phyloP scores from a whole-genome alignment of 2,329 filamentous ascomycete genomes.

The Cladophialophora chaetospira region DNA sequence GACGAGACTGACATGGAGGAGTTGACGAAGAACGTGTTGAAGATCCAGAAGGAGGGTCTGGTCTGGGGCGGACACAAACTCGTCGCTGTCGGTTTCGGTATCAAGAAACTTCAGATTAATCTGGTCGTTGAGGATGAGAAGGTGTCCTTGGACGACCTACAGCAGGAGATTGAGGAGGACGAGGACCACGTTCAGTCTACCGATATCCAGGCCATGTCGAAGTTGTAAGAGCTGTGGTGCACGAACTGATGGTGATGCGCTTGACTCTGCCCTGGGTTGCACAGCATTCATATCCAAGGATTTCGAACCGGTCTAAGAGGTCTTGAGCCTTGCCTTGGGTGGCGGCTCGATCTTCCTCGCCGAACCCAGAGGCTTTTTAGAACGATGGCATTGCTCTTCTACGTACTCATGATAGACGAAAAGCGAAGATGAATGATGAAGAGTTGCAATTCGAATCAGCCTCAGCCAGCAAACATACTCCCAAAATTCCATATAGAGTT shows the following conservation, averaged over 20 bases:
- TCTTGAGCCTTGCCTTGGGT: constrained; percentile 11
- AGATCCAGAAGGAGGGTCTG: constrained; percentile 88
- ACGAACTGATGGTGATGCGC: background rate
- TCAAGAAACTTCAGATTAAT: constrained; percentile 99
- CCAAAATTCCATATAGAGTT: background rate
- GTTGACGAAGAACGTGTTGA: constrained; percentile 77
- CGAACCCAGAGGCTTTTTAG: constrained; percentile 4
- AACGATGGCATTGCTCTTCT: constrained; percentile 14
- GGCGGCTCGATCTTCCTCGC: background rate
- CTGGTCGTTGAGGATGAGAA: constrained; percentile 97
- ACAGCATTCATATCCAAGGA: constrained; percentile 8
- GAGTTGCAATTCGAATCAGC: background rate
- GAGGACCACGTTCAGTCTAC: constrained; percentile 97
- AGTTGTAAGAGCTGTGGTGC: constrained; percentile 16
- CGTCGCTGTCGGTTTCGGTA: constrained; percentile 90
- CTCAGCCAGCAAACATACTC: background rate
- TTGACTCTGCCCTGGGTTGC: background rate
- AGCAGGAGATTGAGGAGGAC: constrained; percentile 80
- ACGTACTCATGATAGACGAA: constrained; percentile 18
- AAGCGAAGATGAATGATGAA: constrained; percentile 19
- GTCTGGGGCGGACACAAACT: constrained; percentile 93
- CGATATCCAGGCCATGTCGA: constrained; percentile 83
- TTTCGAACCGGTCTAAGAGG: constrained; percentile 5
- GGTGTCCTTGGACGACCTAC: constrained; percentile 81
- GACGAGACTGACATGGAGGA: constrained; percentile 90